These are phyloP conservation scores for Primulina huaijiensis DNA, from an alignment of 257 asterid genomes.

Conservation along the genomic window DNA sequence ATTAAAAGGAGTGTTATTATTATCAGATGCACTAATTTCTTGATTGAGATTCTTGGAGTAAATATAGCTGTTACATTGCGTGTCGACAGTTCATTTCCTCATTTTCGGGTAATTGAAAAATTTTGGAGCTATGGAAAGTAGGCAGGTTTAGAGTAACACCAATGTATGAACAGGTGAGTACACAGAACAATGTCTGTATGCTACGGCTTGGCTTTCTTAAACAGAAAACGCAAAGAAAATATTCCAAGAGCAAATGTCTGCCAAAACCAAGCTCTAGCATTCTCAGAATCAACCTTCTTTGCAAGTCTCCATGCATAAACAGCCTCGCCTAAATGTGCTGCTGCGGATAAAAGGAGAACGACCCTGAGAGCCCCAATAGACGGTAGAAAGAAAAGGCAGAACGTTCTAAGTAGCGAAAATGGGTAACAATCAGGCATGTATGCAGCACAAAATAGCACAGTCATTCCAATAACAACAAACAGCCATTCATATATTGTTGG, in stretches of 20 bases:
- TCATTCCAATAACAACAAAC: conserved; percentile 56
- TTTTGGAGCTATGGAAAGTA: background rate
- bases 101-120: too few species aligned
- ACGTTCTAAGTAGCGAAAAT: conserved; percentile 43
- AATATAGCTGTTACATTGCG: conserved; percentile 5
- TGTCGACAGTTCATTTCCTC: background rate
- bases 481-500: conserved; percentile 66
- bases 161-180: background rate
- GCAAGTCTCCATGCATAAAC: conserved; percentile 88
- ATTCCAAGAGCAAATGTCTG: conserved; percentile 75
- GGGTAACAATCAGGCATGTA: conserved; percentile 75
- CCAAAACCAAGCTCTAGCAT: conserved; percentile 88
- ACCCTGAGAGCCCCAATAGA: conserved; percentile 38
- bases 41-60: conserved; percentile 2
- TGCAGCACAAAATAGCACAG: conserved; percentile 58
- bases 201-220: conserved; percentile 51
- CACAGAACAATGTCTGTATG: background rate
- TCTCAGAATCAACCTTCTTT: conserved; percentile 70
- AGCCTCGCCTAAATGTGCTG: conserved; percentile 69
- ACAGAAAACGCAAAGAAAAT: conserved; percentile 66
- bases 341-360: conserved; percentile 39
- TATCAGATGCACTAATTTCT: too few species aligned
- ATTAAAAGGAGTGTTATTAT: conserved; percentile 13
- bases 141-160: background rate
- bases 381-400: conserved; percentile 55